Conservation (phyloP, 305 asterid genomes). For the Solanum hybrid region DNA sequence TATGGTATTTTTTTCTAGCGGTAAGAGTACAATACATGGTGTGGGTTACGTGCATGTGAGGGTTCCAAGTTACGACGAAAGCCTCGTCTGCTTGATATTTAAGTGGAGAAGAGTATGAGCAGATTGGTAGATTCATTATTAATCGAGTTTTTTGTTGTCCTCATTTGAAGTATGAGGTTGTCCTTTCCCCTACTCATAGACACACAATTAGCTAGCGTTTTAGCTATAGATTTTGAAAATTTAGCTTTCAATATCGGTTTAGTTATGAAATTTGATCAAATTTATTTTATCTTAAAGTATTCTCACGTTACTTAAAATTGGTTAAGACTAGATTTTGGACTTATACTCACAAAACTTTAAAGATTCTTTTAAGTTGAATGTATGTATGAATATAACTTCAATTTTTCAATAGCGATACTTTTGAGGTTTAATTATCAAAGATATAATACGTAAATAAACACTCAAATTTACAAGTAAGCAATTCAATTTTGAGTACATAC, state of each 20-base stretch:
- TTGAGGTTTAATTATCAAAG: neutral
- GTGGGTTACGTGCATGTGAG: neutral
- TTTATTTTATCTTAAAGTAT: neutral
- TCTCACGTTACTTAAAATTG: neutral
- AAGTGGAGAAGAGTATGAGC: neutral
- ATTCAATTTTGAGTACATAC: neutral
- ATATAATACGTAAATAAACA: neutral
- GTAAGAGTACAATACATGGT: neutral
- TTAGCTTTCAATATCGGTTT: neutral
- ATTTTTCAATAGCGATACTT: neutral
- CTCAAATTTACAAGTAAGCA: too few species aligned
- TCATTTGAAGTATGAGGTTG: neutral
- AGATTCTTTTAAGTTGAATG: neutral
- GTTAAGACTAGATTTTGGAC: neutral
- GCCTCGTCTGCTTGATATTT: neutral
- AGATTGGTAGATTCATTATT: neutral
- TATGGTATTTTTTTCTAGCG: neutral
- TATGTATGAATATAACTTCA: neutral
- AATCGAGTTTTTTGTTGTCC: neutral
- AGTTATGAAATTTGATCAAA: accelerated
- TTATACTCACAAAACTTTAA: neutral
- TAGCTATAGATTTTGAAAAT: neutral
- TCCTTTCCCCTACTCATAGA: neutral
- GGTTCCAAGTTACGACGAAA: neutral
- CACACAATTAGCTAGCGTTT: neutral